Evolutionary conservation across 2,329 filamentous ascomycete species (phyloP), one percentile per base, ranked within the genome.

Genomic region (Hypocrella siamensis): DNA sequence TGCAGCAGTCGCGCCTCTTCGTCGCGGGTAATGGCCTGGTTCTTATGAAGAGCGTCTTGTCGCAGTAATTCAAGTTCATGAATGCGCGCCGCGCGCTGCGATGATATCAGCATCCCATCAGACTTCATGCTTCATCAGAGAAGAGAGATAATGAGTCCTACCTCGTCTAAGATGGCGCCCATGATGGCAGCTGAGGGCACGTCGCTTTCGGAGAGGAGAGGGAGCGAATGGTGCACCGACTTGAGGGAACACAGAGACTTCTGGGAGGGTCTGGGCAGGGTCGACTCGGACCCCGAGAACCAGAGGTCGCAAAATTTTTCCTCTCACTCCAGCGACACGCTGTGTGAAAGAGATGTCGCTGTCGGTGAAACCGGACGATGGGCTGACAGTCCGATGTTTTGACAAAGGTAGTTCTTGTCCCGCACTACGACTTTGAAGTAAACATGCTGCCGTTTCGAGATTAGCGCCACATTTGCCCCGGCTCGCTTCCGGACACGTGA

Each of bases 1-100:
- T 73, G 73, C 32, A 84, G 55, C 40, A 75, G 68, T 30, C 86
- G 75, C 25, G 71, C 63, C 37, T 77, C 72, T 51, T 96, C 86
- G 40, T 84, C 74, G 45, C 81, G 80, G 41, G 72, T 59, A 34
- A 92, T 63, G 9, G 77, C 60, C 32, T 81, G 69, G 22, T 79
- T 68, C 33, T 75, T 63, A 42, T 78, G 73, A 33, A 70, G 55
- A 40, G 67, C 69, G 37, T 67, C 65, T 41, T 79, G 72, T 49
- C 86, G 82, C 43, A 70, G 70, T 38, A 79, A 57, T 49, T 92
- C 82, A 32, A 85, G 65, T 17, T 63, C 53, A 40, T 67, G 65
- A 22, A 69, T 56, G 18, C 51, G 52, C 36, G 60, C 52, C 35
- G 52, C 48, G 35, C 57, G 59, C 67, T 71, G 31, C 19, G 17